Evolutionary conservation across 2,329 filamentous ascomycete species (phyloP), one percentile per base, ranked within the genome.

Genomic region (Fusarium chaquense): DNA sequence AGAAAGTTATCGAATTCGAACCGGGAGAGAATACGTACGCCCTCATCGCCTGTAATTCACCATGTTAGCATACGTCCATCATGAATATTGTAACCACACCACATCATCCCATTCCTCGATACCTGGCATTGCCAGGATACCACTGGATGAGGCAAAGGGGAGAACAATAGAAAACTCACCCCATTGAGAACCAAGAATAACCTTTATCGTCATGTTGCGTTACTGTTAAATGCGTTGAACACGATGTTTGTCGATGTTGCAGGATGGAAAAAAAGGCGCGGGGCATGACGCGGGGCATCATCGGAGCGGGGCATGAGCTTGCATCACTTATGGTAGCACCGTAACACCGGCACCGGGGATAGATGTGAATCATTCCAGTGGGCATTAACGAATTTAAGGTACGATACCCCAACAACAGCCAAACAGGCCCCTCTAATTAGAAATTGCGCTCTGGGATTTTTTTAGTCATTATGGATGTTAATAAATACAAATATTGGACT

Each of bases 121-220:
- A 26, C 20, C 11, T 15, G 30, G 8, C 15, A 20, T 24, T 24
- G 8, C 20, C 18, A 32, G 16, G n/a, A 16, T 11, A n/a, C 13
- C 18, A 16, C 16, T 24, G 22, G 11, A 44, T n/a, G 13, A 16
- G 18, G 5, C 4, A 5, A 24, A 15, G 4, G 5, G 28, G 4
- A 28, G 9, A 9, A 28, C 6, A 15, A 12, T 11, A 28, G 4
- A 18, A 12, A 13, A 51, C 58, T 10, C 24, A 59, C 46, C 59
- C 59, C 45, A 62, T 59, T 59, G 54, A 43, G 59, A 44, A 36
- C 59, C 59, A 28, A 62, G 26, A 46, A 62, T 62, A 24, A 62
- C n/a, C 22, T 43, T 52, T 43, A 62, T 59, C 26, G 45, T 26
- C 54, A 62, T 62, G 6, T 62, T 59, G 45, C 38, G 54, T 49